phyloP scores from a whole-genome alignment of 805 yeast genomes.

The Sporopachydermia lactativora region DNA sequence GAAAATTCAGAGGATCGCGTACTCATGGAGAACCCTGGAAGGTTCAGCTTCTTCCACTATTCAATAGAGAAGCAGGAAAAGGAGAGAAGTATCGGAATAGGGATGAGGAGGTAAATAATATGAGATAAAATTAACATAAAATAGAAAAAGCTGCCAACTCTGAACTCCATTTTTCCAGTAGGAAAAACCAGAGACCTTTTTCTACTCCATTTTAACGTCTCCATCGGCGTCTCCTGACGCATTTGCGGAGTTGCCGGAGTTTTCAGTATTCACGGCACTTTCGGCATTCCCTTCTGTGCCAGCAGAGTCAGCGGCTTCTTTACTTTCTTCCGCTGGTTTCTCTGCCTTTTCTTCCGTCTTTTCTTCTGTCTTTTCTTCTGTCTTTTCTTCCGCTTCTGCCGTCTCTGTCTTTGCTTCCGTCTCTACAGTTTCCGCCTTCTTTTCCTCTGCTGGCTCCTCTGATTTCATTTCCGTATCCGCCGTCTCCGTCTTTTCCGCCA shows the following conservation, averaged over 20 bases:
- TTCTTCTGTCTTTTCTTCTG: no score
- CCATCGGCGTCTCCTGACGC: background rate
- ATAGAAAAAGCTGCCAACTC: no score
- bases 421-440: constrained; percentile 6
- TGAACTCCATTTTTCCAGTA: no score
- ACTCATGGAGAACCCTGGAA: no score
- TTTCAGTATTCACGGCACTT: background rate
- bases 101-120: no score
- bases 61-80: no score
- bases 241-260: background rate
- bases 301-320: background rate
- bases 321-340: background rate
- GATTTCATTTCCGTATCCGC: constrained; percentile 15
- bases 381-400: background rate
- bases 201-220: background rate
- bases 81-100: no score
- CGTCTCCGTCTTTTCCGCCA: constrained; percentile 16
- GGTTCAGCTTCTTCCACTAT: no score
- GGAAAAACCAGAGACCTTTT: no score
- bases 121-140: no score
- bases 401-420: background rate
- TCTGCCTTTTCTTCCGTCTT: no score
- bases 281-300: constrained; percentile 1
- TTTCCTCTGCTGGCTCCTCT: constrained; percentile 11
- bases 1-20: no score